Evolutionary conservation across 352 stramenopile species (phyloP).

Genomic region (Globisporangium emineosum): DNA sequence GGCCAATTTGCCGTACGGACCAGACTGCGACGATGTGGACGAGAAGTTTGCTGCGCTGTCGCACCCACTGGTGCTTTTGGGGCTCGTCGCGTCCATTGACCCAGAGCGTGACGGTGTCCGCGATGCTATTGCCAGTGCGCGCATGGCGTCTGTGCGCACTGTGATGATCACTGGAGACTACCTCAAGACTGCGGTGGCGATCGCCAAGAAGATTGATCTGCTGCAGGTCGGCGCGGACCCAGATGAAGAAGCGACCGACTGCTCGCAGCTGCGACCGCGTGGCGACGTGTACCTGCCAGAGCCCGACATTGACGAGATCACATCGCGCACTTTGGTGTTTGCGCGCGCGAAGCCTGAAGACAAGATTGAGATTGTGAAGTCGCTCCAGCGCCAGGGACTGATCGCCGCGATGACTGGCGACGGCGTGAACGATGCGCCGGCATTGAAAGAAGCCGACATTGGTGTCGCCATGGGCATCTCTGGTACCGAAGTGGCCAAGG

Average conservation of each 20-base stretch:
- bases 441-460: conserved; percentile 95
- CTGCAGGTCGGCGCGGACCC: conserved; percentile 69
- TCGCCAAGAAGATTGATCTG: conserved; percentile 92
- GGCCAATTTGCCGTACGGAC: conserved; percentile 36
- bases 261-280: conserved; percentile 57
- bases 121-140: conserved; percentile 46
- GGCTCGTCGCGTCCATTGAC: conserved; percentile 92
- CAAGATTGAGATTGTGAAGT: conserved; percentile 96
- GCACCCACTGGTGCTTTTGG: conserved; percentile 88
- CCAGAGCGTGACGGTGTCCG: conserved; percentile 61
- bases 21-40: conserved; percentile 53
- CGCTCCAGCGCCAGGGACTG: conserved; percentile 86
- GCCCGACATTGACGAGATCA: conserved; percentile 88
- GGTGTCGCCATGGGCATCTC: conserved; percentile 97
- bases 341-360: conserved; percentile 94
- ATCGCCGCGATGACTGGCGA: conserved; percentile 97
- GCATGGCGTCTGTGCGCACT: conserved; percentile 55
- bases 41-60: conserved; percentile 64
- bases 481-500: conserved; percentile 97
- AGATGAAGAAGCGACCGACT: conserved; percentile 58
- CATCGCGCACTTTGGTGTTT: conserved; percentile 85
- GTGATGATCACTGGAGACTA: conserved; percentile 96
- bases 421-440: conserved; percentile 97
- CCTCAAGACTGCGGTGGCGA: conserved; percentile 92
- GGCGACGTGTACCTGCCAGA: conserved; percentile 56